Conservation (phyloP, 1,139 yeast genomes). For the Kodamaea ohmeri region DNA sequence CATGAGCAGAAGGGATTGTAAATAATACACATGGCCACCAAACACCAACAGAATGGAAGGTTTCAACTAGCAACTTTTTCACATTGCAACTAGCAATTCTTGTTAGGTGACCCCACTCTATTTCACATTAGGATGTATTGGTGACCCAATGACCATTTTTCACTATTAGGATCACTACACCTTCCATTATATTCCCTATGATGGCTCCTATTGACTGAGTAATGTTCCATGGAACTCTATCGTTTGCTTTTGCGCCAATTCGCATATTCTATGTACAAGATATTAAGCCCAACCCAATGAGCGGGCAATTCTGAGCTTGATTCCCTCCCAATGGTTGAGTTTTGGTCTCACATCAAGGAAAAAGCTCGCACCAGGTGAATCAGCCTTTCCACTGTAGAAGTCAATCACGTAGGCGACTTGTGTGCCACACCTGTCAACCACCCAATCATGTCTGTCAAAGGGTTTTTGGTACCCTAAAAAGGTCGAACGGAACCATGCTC, state of each 20-base stretch:
- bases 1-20: no score
- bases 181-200: no score
- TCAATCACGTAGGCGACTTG: constrained; percentile 89
- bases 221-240: no score
- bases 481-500: constrained; percentile 71
- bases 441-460: constrained; percentile 97
- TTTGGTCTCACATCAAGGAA: constrained; percentile 91
- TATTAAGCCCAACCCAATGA: constrained; percentile 7
- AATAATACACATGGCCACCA: no score
- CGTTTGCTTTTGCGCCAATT: neutral
- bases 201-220: no score
- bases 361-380: constrained; percentile 55
- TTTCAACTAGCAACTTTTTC: no score
- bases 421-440: constrained; percentile 80
- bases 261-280: constrained; percentile 1
- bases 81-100: no score
- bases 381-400: constrained; percentile 68
- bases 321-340: constrained; percentile 75
- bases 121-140: no score
- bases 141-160: no score
- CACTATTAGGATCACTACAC: no score
- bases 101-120: no score
- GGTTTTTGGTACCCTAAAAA: constrained; percentile 71
- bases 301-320: constrained; percentile 51
- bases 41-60: no score